Evolutionary conservation across 345 rosid species (phyloP).

Genomic region (Salix exigua): DNA sequence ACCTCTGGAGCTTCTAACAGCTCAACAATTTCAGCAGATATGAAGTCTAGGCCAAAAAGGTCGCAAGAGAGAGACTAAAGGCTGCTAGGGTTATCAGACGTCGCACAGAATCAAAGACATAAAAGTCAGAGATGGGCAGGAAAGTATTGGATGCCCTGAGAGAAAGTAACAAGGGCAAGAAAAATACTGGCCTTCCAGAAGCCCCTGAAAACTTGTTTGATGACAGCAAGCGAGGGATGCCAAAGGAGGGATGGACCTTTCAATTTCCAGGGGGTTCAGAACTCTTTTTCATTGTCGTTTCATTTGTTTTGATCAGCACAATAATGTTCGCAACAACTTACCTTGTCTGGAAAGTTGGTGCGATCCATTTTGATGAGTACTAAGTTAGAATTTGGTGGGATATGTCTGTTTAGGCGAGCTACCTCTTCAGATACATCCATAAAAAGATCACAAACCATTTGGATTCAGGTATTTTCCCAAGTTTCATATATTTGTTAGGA

Average conservation of each 20-base stretch:
- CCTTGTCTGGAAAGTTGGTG: constrained; percentile 87
- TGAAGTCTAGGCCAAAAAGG: constrained; percentile 31
- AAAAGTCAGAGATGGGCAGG: constrained; percentile 66
- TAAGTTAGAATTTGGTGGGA: constrained; percentile 12
- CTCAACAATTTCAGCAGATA: constrained; percentile 27
- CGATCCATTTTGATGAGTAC: constrained; percentile 78
- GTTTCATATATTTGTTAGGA: background rate
- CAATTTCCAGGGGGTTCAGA: constrained; percentile 72
- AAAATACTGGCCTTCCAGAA: constrained; percentile 70
- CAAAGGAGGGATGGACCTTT: constrained; percentile 68
- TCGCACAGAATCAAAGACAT: constrained; percentile 46
- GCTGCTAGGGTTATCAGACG: constrained; percentile 82
- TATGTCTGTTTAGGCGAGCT: constrained; percentile 10
- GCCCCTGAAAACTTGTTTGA: constrained; percentile 86
- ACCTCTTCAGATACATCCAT: background rate
- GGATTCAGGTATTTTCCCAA: constrained; percentile 9
- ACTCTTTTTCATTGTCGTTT: constrained; percentile 58
- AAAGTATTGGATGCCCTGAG: constrained; percentile 67
- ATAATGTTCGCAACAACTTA: constrained; percentile 87
- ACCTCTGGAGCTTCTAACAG: constrained; percentile 36
- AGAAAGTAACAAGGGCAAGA: constrained; percentile 69
- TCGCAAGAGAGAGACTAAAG: constrained; percentile 67
- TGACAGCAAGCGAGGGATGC: constrained; percentile 83
- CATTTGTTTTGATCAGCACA: constrained; percentile 76
- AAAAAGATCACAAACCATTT: constrained; percentile 2